Conservation (phyloP, 2,329 filamentous ascomycete genomes). For the Ramularia endophylla region DNA sequence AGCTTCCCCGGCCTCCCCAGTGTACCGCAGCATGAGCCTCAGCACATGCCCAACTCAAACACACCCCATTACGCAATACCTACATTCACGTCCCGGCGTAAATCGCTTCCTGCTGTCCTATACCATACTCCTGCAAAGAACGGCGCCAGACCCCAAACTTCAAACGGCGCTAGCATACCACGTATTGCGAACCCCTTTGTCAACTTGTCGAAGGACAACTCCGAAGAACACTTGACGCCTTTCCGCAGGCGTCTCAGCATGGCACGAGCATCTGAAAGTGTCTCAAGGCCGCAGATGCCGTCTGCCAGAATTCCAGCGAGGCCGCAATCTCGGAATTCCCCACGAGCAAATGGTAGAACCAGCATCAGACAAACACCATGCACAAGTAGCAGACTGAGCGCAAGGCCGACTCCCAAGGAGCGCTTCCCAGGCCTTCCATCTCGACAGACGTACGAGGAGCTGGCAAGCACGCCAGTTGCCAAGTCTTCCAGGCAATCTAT, state of each 20-base stretch:
- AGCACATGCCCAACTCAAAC: background rate
- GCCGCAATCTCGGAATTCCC: too few relatives aligned
- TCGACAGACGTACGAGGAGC: conserved; percentile 10
- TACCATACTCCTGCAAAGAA: conserved; percentile 14
- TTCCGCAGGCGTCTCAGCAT: background rate
- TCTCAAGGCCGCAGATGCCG: too few relatives aligned
- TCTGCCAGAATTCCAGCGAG: too few relatives aligned
- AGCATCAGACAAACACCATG: conserved; percentile 5
- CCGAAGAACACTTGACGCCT: background rate
- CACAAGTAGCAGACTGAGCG: conserved; percentile 5
- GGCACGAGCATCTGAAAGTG: too few relatives aligned
- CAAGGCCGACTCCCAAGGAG: conserved; percentile 2
- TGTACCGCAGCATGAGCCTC: conserved; percentile 6
- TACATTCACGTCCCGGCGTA: conserved; percentile 29
- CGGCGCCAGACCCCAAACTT: conserved; percentile 22
- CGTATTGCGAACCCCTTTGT: conserved; percentile 18
- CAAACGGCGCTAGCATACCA: conserved; percentile 26
- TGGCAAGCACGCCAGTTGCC: conserved; percentile 2
- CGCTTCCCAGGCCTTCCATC: conserved; percentile 15
- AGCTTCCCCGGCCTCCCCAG: conserved; percentile 5
- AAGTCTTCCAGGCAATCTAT: background rate
- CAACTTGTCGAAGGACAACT: background rate
- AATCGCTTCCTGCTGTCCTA: conserved; percentile 25
- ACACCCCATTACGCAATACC: conserved; percentile 29
- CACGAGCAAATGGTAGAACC: background rate